phyloP scores from a whole-genome alignment of 257 asterid genomes.

The Orobanche coerulescens region DNA sequence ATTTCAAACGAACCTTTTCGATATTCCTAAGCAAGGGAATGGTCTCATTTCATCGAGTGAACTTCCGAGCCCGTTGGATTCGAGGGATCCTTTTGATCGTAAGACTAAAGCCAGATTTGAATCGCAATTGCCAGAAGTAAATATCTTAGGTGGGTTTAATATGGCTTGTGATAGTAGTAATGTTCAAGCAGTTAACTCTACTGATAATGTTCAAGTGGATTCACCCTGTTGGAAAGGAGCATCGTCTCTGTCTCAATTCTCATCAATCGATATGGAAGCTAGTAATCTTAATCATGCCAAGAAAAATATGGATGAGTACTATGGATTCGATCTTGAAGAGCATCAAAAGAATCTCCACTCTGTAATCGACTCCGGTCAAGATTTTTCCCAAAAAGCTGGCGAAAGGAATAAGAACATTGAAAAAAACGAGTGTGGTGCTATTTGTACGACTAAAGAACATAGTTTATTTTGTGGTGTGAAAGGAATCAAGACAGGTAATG shows the following conservation, averaged over 20 bases:
- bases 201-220: slow-evolving; percentile 52
- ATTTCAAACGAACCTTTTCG: slow-evolving; percentile 25
- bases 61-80: slow-evolving; percentile 26
- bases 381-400: slow-evolving; percentile 26
- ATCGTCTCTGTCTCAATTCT: slow-evolving; percentile 44
- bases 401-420: slow-evolving; percentile 29
- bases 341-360: slow-evolving; percentile 26
- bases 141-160: slow-evolving; percentile 26
- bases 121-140: slow-evolving; percentile 31
- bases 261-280: slow-evolving; percentile 44
- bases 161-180: slow-evolving; percentile 18
- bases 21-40: slow-evolving; percentile 32
- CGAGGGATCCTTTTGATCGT: slow-evolving; percentile 23
- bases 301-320: slow-evolving; percentile 30
- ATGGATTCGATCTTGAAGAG: slow-evolving; percentile 29
- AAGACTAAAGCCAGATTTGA: slow-evolving; percentile 25
- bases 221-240: slow-evolving; percentile 99
- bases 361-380: slow-evolving; percentile 26
- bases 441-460: slow-evolving; percentile 27
- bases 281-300: slow-evolving; percentile 23
- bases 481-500: slow-evolving; percentile 28
- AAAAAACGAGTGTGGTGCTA: slow-evolving; percentile 25
- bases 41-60: slow-evolving; percentile 19
- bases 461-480: slow-evolving; percentile 24
- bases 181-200: slow-evolving; percentile 30